Evolutionary conservation across 345 rosid genomes (phyloP).

Genomic region (Eutrema heterophyllum): DNA sequence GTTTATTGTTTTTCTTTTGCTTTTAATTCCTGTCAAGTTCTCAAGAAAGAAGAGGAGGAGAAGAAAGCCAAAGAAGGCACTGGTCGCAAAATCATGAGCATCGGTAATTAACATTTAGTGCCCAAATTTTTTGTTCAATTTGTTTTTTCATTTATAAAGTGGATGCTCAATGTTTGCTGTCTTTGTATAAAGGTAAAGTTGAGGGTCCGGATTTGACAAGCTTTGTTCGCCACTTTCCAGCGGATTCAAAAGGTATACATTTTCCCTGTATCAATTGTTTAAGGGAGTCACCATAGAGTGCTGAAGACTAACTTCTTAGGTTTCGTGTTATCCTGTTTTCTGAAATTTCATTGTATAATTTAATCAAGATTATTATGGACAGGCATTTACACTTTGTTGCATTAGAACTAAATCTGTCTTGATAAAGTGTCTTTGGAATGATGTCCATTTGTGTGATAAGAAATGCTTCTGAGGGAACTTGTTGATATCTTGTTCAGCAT

Average conservation of each 20-base stretch:
- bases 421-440: neutral
- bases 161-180: neutral
- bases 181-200: slow-evolving; percentile 46
- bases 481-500: neutral
- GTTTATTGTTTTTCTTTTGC: neutral
- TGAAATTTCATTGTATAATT: neutral
- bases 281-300: neutral
- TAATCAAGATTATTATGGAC: neutral
- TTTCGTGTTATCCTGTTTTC: neutral
- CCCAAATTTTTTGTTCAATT: neutral
- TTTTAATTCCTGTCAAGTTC: slow-evolving; percentile 36
- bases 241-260: slow-evolving; percentile 52
- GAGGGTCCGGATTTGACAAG: slow-evolving; percentile 84
- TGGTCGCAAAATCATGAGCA: slow-evolving; percentile 34
- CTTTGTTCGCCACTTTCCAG: slow-evolving; percentile 75
- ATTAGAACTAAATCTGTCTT: neutral
- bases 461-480: neutral
- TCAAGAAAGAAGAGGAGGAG: slow-evolving; percentile 85
- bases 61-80: slow-evolving; percentile 65
- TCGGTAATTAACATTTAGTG: slow-evolving; percentile 36
- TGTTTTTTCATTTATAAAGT: neutral
- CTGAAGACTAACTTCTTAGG: neutral
- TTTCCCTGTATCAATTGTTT: neutral
- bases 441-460: neutral
- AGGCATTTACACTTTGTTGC: neutral